A percentile compares a stretch with the other conserved stretches of the same genome.
Conservation (phyloP, 164 flowering plant genomes). For the Vitis rupestris region DNA sequence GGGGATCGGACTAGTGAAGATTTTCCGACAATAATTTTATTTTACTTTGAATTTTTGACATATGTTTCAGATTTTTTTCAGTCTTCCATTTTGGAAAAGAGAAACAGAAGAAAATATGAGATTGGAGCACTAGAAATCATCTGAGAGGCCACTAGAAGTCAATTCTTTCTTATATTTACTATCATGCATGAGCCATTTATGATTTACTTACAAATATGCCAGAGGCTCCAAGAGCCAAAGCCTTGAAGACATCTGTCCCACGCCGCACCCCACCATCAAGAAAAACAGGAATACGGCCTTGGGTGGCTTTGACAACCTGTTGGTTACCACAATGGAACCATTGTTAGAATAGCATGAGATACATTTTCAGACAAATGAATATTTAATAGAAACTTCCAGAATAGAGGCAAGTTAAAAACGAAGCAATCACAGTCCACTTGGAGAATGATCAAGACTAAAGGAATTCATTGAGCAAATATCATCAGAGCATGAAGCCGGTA, state of each 20-base stretch:
- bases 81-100: too few species aligned
- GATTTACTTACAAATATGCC: constrained; percentile 75
- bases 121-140: too few species aligned
- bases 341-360: neutral
- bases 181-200: too few species aligned
- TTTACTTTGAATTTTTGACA: too few species aligned
- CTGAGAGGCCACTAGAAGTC: too few species aligned
- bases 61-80: too few species aligned
- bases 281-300: constrained; percentile 46
- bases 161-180: too few species aligned
- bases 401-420: neutral
- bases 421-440: neutral
- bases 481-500: too few species aligned
- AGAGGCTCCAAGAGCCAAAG: constrained; percentile 94
- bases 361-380: neutral
- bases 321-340: neutral
- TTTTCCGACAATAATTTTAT: too few species aligned
- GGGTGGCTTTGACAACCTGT: constrained; percentile 49
- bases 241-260: constrained; percentile 97
- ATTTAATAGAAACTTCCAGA: neutral
- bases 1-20: neutral
- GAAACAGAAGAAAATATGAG: too few species aligned
- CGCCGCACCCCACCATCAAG: constrained; percentile 78
- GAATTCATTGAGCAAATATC: too few species aligned
- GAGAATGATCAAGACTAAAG: too few species aligned